phyloP scores from a whole-genome alignment of 1,284 basidiomycete species.

The Austropuccinia psidii region DNA sequence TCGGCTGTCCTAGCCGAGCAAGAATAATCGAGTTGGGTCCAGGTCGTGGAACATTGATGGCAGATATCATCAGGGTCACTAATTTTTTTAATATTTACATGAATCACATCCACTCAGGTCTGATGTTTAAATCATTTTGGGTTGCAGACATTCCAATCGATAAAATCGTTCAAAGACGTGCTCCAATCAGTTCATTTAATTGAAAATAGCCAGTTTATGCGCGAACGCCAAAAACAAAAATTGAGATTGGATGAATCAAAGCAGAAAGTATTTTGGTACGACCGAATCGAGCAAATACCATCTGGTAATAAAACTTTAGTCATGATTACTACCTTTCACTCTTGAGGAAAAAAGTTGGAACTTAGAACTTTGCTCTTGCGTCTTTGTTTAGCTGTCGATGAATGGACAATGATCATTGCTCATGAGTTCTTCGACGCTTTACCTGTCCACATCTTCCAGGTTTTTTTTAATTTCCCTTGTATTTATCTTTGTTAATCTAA shows the following conservation, averaged over 20 bases:
- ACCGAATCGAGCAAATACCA: conserved; percentile 64
- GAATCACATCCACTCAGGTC: not conserved
- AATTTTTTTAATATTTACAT: not conserved
- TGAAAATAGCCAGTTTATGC: conserved; percentile 67
- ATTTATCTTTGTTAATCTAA: not conserved
- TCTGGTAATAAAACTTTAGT: no score
- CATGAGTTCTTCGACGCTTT: conserved; percentile 98
- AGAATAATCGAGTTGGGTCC: conserved; percentile 88
- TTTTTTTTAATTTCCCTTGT: conserved; percentile 46
- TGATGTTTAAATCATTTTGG: not conserved
- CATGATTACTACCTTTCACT: no score
- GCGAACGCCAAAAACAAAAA: conserved; percentile 58
- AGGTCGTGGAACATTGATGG: conserved; percentile 83
- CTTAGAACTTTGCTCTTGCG: not conserved
- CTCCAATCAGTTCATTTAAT: conserved; percentile 60
- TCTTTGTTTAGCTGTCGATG: conserved; percentile 47
- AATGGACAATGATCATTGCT: conserved; percentile 79
- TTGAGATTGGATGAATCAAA: conserved; percentile 48
- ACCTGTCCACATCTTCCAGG: conserved; percentile 83
- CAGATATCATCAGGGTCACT: conserved; percentile 76
- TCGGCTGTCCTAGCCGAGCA: conserved; percentile 55
- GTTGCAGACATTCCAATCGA: conserved; percentile 44
- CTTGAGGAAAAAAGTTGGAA: conserved; percentile 50
- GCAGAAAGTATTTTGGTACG: conserved; percentile 61
- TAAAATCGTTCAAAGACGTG: conserved; percentile 8